These are phyloP conservation scores for Mycena polygramma DNA, from an alignment of 768 basidiomycete genomes.

Conservation along the genomic window DNA sequence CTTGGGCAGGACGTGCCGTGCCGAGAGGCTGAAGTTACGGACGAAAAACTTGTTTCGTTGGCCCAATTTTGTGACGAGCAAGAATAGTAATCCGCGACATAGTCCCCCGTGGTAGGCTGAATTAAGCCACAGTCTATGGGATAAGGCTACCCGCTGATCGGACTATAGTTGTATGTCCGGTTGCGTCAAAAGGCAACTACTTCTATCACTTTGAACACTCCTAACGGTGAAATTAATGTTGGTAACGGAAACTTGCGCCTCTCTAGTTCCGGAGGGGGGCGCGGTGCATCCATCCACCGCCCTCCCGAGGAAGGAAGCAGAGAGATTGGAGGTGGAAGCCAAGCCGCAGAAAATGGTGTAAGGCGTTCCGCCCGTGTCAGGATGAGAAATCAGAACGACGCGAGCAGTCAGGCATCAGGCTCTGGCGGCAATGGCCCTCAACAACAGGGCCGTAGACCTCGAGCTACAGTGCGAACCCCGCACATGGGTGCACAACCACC, in stretches of 20 bases:
- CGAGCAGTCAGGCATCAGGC: background rate
- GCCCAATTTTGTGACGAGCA: background rate
- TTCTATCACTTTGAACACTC: no score
- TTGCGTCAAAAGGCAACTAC: background rate
- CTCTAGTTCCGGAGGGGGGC: constrained; percentile 19
- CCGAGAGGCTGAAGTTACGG: constrained; percentile 35
- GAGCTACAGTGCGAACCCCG: background rate
- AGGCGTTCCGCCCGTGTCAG: background rate
- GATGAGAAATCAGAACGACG: no score
- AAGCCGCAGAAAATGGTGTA: background rate
- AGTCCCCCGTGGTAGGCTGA: constrained; percentile 7
- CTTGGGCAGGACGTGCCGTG: constrained; percentile 27
- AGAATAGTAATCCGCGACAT: constrained; percentile 23
- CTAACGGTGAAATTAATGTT: background rate
- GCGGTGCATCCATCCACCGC: constrained; percentile 4
- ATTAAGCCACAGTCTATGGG: constrained; percentile 8
- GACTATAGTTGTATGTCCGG: constrained; percentile 14
- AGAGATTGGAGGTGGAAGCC: constrained; percentile 10
- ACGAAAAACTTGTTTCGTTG: background rate
- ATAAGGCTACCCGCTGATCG: constrained; percentile 12
- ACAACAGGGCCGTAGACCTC: background rate
- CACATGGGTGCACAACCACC: background rate
- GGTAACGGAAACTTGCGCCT: background rate
- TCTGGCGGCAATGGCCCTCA: background rate
- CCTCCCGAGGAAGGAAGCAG: constrained; percentile 7